A percentile compares a stretch with the other conserved stretches of the same genome.
phyloP scores from a whole-genome alignment of 2,329 filamentous ascomycete genomes.

The Pseudogymnoascus sp. region DNA sequence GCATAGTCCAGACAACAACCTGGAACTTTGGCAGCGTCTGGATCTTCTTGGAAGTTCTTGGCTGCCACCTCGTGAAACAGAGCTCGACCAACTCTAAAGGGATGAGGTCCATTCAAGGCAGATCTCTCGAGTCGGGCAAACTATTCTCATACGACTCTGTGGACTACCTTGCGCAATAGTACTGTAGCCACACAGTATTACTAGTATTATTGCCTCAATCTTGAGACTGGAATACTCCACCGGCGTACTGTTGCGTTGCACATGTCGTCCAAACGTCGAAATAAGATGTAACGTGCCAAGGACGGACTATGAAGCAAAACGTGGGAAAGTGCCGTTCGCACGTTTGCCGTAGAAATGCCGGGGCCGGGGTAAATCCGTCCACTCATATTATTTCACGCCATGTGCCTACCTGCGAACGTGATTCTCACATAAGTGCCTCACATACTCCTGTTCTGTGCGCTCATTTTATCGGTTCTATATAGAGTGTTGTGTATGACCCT shows the following conservation, averaged over 20 bases:
- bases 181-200: not conserved
- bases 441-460: not conserved
- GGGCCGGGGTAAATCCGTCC: not conserved
- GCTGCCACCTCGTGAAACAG: not conserved
- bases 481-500: not conserved
- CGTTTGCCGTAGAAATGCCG: not conserved
- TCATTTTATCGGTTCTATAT: not conserved
- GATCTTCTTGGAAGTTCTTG: conserved; percentile 6
- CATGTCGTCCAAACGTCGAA: not conserved
- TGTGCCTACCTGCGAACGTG: not conserved
- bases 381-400: not conserved
- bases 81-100: not conserved
- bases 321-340: not conserved
- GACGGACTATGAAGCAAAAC: not conserved
- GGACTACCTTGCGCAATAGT: not conserved
- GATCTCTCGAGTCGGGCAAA: not conserved
- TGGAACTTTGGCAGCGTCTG: not conserved
- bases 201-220: not conserved
- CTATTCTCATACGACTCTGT: not conserved
- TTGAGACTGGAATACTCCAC: not conserved
- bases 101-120: not conserved
- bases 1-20: not conserved
- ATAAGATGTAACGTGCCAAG: conserved; percentile 1
- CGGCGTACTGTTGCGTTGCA: not conserved
- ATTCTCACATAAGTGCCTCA: not conserved